Conservation (phyloP, 441 rosid species). For the Adansonia gregorii region DNA sequence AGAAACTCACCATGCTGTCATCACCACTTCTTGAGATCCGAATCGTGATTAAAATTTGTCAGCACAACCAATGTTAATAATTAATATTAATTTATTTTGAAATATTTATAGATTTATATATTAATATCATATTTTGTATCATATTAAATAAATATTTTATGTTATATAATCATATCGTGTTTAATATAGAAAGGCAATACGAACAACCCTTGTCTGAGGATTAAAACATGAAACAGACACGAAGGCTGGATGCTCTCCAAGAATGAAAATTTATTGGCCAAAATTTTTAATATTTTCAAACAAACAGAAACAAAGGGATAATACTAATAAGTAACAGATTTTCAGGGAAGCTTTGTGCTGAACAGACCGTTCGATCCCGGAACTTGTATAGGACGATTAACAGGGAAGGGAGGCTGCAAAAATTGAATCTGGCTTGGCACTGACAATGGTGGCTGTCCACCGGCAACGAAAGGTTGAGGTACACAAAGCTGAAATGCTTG, state of each 20-base stretch:
- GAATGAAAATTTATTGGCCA: constrained; percentile 31
- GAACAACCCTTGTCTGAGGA: background rate
- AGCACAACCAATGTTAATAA: no score
- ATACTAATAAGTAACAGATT: background rate
- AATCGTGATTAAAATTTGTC: background rate
- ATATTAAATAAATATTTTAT: no score
- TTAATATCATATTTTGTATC: no score
- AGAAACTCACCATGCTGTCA: background rate
- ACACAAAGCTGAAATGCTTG: constrained; percentile 53
- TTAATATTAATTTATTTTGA: no score
- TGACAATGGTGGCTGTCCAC: constrained; percentile 55
- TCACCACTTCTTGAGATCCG: background rate
- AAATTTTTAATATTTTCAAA: constrained; percentile 35
- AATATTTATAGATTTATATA: no score
- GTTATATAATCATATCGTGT: no score
- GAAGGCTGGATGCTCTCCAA: constrained; percentile 19
- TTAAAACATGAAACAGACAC: background rate
- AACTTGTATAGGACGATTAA: constrained; percentile 43
- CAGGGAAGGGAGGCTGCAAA: constrained; percentile 59
- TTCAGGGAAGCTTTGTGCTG: constrained; percentile 55
- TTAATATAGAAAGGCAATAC: no score
- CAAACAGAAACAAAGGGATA: background rate
- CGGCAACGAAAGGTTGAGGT: constrained; percentile 51
- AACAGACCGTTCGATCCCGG: constrained; percentile 56
- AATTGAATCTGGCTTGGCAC: constrained; percentile 54